A percentile compares a stretch with the other conserved stretches of the same genome.
Evolutionary conservation across 1,284 basidiomycete species (phyloP).

Genomic region (Boletellus sp.): DNA sequence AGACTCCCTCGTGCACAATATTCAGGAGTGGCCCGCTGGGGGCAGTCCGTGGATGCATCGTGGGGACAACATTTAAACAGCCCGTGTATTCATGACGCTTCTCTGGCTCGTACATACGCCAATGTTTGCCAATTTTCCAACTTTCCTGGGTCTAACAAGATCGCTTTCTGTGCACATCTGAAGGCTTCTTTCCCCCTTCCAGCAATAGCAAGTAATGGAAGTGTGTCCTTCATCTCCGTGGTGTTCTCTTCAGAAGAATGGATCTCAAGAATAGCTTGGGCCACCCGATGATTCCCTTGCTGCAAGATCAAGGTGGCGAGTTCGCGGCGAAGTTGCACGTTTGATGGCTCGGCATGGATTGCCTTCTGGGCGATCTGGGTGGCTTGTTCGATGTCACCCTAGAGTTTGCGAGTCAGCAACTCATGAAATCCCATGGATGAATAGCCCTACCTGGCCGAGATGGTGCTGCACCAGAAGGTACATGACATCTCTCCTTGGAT

Average conservation of each 20-base stretch:
- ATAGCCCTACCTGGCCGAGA: constrained; percentile 54
- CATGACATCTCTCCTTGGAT: constrained; percentile 63
- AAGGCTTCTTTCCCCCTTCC: constrained; percentile 35
- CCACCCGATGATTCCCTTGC: constrained; percentile 39
- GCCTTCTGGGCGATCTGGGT: constrained; percentile 53
- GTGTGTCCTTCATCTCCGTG: constrained; percentile 35
- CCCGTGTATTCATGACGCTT: constrained; percentile 22
- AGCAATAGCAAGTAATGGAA: constrained; percentile 44
- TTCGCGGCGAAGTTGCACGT: constrained; percentile 43
- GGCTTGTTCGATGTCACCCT: constrained; percentile 53
- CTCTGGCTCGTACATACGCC: constrained; percentile 46
- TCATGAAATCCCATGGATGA: neutral
- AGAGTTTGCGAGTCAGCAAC: constrained; percentile 6
- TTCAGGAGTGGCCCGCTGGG: neutral
- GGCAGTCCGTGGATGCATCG: neutral
- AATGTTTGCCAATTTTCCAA: constrained; percentile 56
- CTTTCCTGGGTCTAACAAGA: constrained; percentile 67
- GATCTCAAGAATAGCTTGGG: constrained; percentile 38
- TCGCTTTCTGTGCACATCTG: constrained; percentile 57
- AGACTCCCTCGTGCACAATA: neutral
- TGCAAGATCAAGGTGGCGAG: constrained; percentile 56
- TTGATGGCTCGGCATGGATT: constrained; percentile 54
- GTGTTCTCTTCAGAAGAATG: constrained; percentile 28
- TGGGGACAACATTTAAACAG: neutral
- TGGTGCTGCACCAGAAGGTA: constrained; percentile 67